Base-by-base conservation (phyloP, 305 asterid genomes). In the Fraxinus xanthoxyloides region DNA sequence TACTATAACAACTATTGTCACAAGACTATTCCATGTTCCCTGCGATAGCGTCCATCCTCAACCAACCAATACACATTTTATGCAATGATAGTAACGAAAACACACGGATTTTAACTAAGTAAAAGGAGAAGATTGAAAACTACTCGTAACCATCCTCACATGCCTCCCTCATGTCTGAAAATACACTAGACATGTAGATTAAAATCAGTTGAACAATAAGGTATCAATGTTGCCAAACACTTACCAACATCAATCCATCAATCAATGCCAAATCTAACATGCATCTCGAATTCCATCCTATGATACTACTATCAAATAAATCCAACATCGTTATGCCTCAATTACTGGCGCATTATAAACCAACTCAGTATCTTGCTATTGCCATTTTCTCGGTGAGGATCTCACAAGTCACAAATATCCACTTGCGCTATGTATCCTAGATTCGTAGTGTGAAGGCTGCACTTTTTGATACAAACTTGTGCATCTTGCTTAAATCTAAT, bases 401-500 rank as follows among this genome's bases (percentile, higher is more conserved):
- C n/a, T 3, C 56, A 40, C 51, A 10, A 40, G 51, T 3, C 56
- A 46, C n/a, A 46, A 12, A 1, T 10, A 43, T 19, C 59, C 48
- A 36, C 56, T 74, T 74, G 24, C 7, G 1, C 31, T 19, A n/a
- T 21, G 31, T 19, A 74, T 34, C 26, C 70, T 61, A 86, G 88
- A 87, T 87, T 15, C 82, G 83, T 19, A 74, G 24, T 36, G 77
- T 84, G 81, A 91, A 90, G 81, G 89, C 93, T 75, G 56, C 80
- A 10, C 89, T 91, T 82, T 90, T 92, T 75, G 90, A 48, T 48
- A 48, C 56, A 13, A 46, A 19, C 56, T 46, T 15, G 56, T 13
- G 56, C 15, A 2, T 3, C 21, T 15, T 48, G 59, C 59, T 48
- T 15, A 17, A 48, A 48, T 48, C 21, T 48, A 15, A 48, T 15